Base-by-base conservation (phyloP, 208 protist species). In the Leptomonas seymouri region DNA sequence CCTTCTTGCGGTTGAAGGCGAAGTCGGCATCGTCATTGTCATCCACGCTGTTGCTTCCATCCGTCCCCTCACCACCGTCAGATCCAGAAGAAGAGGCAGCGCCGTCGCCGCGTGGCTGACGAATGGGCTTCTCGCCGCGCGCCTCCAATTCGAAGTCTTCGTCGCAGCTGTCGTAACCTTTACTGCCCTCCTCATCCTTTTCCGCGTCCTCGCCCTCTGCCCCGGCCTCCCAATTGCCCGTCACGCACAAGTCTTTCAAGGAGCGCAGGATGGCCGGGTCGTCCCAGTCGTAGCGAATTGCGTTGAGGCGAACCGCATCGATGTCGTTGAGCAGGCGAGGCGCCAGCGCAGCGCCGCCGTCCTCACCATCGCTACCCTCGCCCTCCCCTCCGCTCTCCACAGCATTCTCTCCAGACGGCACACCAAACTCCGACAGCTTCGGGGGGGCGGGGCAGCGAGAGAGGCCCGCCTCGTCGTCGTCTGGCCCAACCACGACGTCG, bases 211-310 rank as follows among this genome's bases (percentile, higher is more conserved):
- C 85, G 25, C 71, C 78, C 14, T 83, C 67, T 21, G 50, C 66
- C 21, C 54, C 71, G 7, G 34, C 63, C 41, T 93, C 85, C 97
- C 98, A 99, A 61, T 96, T 85, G 39, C 98, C 98, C 0, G 98
- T 99, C 12, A 99, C 97, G 72, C 97, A 99, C 3, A 97, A 81
- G 77, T 98, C 88, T 65, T 98, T 95, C 45, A 98, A 78, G 11
- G 51, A 62, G 51, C 87, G 85, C 48, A 93, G 74, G 28, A 86
- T 51, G 28, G 49, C n/a, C 49, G 58, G 28, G 66, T 86, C 67
- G 62, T 81, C 76, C 91, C 91, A 97, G 57, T 86, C 81, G 71
- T 90, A 60, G 15, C 27, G 65, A 4, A 88, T 49, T 30, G 55
- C 42, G 71, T 71, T 80, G 20, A 87, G 57, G 23, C 82, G 84